Evolutionary conservation across 1,284 basidiomycete species (phyloP), one percentile per base, ranked within the genome.

Genomic region (Porogramme epimiltina): DNA sequence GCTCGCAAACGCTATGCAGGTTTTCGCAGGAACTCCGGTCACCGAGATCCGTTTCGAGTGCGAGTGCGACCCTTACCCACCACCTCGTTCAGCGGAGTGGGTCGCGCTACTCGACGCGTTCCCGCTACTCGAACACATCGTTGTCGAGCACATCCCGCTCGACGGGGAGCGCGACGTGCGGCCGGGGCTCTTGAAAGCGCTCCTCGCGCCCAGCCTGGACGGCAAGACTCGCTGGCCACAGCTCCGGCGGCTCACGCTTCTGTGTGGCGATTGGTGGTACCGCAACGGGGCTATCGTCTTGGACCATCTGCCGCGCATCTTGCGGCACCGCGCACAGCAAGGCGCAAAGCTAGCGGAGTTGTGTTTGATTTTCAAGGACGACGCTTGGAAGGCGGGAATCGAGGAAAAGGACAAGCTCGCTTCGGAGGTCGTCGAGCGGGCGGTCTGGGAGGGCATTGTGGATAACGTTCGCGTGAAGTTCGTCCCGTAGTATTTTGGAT

Each of bases 41-140:
- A 41, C 23, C n/a, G 47, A 49, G 34, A n/a, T 49, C 13, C 10
- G 10, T 15, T 26, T 43, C 33, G 24, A 44, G 6, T 6, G 8
- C 8, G 28, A 31, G 8, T n/a, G n/a, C n/a, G n/a, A n/a, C n/a
- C n/a, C n/a, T n/a, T n/a, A n/a, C n/a, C n/a, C n/a, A n/a, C n/a
- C n/a, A n/a, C n/a, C n/a, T n/a, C n/a, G n/a, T n/a, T 31, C 24
- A 42, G 28, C 22, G 40, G 33, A 49, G 34, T 49, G 47, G 47
- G 25, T 31, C n/a, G 34, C 23, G 20, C 31, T 33, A 11, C 47
- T 43, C 22, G 31, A 34, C 19, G 36, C 47, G 24, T 49, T 49
- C 34, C 25, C 47, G 18, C 11, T 3, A 8, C n/a, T 49, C 19
- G 42, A 49, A 25, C 25, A 41, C 4, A 5, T 52, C 34, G 15